Evolutionary conservation across 2,329 filamentous ascomycete genomes (phyloP).

Genomic region (Phialophora chinensis): DNA sequence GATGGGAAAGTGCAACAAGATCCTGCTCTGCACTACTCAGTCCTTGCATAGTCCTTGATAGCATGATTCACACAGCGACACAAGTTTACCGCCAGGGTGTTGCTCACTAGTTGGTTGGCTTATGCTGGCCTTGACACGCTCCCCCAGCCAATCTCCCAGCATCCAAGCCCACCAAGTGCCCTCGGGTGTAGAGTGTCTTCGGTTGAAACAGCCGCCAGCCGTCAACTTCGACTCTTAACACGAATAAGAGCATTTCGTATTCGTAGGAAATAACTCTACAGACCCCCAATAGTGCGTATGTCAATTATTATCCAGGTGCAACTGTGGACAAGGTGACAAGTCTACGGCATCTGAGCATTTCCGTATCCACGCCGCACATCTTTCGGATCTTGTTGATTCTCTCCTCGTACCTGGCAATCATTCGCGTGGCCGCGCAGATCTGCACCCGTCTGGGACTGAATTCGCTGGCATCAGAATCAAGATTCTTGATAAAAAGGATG

Average conservation of each 20-base stretch:
- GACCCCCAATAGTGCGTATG: neutral
- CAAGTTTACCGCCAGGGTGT: neutral
- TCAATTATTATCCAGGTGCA: neutral
- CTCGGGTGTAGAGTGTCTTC: too few relatives aligned
- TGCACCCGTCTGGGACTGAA: constrained; percentile 3
- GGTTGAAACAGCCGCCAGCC: neutral
- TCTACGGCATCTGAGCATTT: neutral
- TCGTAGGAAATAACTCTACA: neutral
- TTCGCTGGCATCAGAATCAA: constrained; percentile 12
- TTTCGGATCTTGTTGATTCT: constrained; percentile 1
- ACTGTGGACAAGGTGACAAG: neutral
- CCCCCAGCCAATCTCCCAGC: neutral
- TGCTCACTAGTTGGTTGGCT: neutral
- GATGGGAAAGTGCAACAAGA: neutral
- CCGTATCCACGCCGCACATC: neutral
- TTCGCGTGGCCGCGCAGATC: constrained; percentile 22
- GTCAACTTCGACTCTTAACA: neutral
- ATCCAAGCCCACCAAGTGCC: neutral
- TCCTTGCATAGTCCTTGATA: neutral
- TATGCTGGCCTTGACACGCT: neutral
- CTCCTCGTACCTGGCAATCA: constrained; percentile 21
- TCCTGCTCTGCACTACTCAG: neutral
- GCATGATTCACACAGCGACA: neutral
- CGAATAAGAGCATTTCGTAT: neutral
- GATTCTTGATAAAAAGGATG: constrained; percentile 8